These are phyloP conservation scores for Claviceps lovelessii DNA, from an alignment of 2,329 filamentous ascomycete genomes.

Conservation along the genomic window DNA sequence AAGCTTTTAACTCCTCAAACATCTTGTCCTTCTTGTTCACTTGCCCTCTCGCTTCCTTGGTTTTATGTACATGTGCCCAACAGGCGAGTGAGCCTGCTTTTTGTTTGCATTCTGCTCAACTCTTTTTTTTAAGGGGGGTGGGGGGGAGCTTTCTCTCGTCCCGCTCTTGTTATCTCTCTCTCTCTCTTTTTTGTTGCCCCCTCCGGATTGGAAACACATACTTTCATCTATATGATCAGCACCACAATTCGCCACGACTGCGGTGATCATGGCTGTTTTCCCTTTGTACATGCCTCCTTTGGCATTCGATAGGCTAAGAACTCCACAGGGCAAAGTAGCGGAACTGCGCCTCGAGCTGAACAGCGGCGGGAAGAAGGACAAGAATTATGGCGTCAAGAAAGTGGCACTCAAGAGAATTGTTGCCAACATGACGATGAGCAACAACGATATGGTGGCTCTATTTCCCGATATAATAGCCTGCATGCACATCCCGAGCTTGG, in stretches of 20 bases:
- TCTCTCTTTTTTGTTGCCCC: neutral
- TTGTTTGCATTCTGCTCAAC: neutral
- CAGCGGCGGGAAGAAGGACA: slow-evolving; percentile 92
- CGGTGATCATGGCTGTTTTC: slow-evolving; percentile 29
- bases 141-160: neutral
- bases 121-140: no score
- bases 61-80: slow-evolving; percentile 4
- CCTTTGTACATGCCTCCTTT: slow-evolving; percentile 37
- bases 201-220: neutral
- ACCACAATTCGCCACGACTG: neutral
- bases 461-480: slow-evolving; percentile 91
- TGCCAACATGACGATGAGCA: slow-evolving; percentile 99
- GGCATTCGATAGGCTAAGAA: slow-evolving; percentile 35
- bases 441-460: slow-evolving; percentile 96
- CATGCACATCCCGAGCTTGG: slow-evolving; percentile 86
- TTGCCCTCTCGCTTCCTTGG: slow-evolving; percentile 3
- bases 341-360: slow-evolving; percentile 91
- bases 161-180: neutral
- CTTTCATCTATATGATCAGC: neutral
- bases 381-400: slow-evolving; percentile 89
- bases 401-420: slow-evolving; percentile 98
- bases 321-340: slow-evolving; percentile 88
- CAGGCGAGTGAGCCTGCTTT: neutral
- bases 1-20: slow-evolving; percentile 22
- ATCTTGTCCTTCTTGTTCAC: neutral